Percentiles rank a stretch among this genome's conserved stretches.
These are phyloP conservation scores for Gentiana dahurica DNA, from an alignment of 257 asterid genomes.

Conservation along the genomic window DNA sequence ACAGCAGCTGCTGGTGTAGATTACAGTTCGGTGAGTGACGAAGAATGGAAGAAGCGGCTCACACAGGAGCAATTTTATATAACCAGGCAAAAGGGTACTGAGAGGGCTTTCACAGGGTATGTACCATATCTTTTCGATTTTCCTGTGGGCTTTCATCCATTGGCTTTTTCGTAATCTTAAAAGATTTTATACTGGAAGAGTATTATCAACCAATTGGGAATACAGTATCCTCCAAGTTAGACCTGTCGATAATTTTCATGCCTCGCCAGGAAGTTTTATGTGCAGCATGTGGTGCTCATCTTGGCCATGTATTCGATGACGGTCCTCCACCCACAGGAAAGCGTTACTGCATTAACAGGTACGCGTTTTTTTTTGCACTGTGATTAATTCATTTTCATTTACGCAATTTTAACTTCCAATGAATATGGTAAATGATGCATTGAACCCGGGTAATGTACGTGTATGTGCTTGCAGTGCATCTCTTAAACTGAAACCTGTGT, in stretches of 20 bases:
- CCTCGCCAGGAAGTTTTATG: constrained; percentile 86
- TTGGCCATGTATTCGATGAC: constrained; percentile 82
- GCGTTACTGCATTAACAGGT: constrained; percentile 92
- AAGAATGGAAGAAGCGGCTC: constrained; percentile 66
- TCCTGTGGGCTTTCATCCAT: too few relatives aligned
- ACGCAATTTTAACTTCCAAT: too few relatives aligned
- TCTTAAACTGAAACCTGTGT: too few relatives aligned
- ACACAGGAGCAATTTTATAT: constrained; percentile 55
- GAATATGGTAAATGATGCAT: too few relatives aligned
- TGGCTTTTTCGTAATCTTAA: too few relatives aligned
- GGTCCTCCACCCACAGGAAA: constrained; percentile 92
- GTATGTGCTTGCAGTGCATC: too few relatives aligned
- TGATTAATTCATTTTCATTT: too few relatives aligned
- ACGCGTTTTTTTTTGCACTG: neutral
- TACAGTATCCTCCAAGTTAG: constrained; percentile 80
- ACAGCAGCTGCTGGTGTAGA: constrained; percentile 33
- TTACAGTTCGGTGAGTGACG: constrained; percentile 43
- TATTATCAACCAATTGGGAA: constrained; percentile 50
- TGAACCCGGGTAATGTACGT: too few relatives aligned
- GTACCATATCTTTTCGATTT: neutral
- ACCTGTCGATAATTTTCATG: constrained; percentile 77
- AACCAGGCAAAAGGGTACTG: constrained; percentile 92
- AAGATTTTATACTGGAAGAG: too few relatives aligned
- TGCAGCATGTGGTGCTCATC: constrained; percentile 82
- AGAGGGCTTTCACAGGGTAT: constrained; percentile 94